phyloP scores from a whole-genome alignment of 768 basidiomycete genomes.

The Trametes cubensis region DNA sequence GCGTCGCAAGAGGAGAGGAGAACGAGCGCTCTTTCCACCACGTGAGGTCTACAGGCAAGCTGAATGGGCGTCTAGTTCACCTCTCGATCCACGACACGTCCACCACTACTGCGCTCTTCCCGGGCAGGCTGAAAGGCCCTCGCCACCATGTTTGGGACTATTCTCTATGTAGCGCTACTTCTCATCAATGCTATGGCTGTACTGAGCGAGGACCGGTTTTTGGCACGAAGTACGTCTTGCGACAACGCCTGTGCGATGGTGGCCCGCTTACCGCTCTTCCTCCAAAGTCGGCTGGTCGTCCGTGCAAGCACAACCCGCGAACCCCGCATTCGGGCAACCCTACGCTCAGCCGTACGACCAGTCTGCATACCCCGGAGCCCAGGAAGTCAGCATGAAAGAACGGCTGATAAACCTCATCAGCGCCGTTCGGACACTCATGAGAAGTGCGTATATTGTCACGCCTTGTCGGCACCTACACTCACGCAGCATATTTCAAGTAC shows the following conservation, averaged over 20 bases:
- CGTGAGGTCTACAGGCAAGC: constrained; percentile 12
- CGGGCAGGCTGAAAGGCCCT: constrained; percentile 1
- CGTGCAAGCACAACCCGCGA: constrained; percentile 58
- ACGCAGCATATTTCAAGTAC: constrained; percentile 70
- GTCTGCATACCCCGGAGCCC: constrained; percentile 54
- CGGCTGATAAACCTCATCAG: constrained; percentile 90
- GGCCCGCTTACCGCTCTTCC: constrained; percentile 25
- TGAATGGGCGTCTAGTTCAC: constrained; percentile 1
- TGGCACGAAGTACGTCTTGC: constrained; percentile 75
- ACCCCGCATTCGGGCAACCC: constrained; percentile 61
- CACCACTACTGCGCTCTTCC: constrained; percentile 28
- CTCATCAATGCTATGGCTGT: constrained; percentile 95
- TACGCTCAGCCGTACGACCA: constrained; percentile 77
- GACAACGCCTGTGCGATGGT: background rate
- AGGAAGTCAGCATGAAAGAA: constrained; percentile 75
- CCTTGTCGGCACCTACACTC: constrained; percentile 7
- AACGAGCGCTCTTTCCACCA: constrained; percentile 12
- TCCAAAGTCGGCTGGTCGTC: constrained; percentile 86
- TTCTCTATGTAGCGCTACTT: constrained; percentile 85
- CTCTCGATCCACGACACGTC: constrained; percentile 21
- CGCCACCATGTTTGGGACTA: constrained; percentile 50
- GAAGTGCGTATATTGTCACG: constrained; percentile 66
- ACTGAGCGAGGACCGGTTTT: constrained; percentile 94
- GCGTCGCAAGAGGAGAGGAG: constrained; percentile 13
- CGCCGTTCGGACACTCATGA: constrained; percentile 95